Conservation (phyloP, 2,329 filamentous ascomycete species). For the Fusarium sambucinum region DNA sequence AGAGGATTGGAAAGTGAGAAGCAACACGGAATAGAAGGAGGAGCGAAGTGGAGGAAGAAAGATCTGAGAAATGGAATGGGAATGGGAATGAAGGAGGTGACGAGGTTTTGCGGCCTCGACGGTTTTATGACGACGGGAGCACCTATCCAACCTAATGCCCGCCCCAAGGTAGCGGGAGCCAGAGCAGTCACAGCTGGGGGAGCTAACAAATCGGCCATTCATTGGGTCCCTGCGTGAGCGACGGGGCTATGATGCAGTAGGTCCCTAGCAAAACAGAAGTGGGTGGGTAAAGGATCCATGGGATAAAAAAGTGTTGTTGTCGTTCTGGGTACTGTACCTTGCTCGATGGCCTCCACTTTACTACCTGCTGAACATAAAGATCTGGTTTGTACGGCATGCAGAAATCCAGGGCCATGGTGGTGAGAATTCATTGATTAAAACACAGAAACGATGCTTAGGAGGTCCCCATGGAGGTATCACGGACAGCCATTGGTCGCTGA, state of each 20-base stretch:
- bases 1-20: slow-evolving; percentile 15
- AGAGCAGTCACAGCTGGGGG: slow-evolving; percentile 27
- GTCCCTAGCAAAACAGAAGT: slow-evolving; percentile 28
- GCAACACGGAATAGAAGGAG: slow-evolving; percentile 13
- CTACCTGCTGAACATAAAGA: not conserved
- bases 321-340: slow-evolving; percentile 1
- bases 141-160: slow-evolving; percentile 31
- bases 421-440: not conserved
- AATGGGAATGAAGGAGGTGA: slow-evolving; percentile 38
- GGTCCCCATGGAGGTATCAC: not conserved
- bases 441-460: not conserved
- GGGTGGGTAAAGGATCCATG: slow-evolving; percentile 33
- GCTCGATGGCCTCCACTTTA: slow-evolving; percentile 17
- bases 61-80: slow-evolving; percentile 34
- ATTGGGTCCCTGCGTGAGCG: slow-evolving; percentile 41
- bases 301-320: slow-evolving; percentile 4
- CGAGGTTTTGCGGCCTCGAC: slow-evolving; percentile 41
- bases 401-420: slow-evolving; percentile 2
- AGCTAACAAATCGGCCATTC: slow-evolving; percentile 41
- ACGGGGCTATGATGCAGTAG: slow-evolving; percentile 50
- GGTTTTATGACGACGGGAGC: slow-evolving; percentile 49
- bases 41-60: slow-evolving; percentile 28
- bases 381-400: slow-evolving; percentile 9
- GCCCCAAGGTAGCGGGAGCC: slow-evolving; percentile 12
- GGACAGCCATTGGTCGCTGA: not conserved